These are phyloP conservation scores for Fraxinus anomala DNA, from an alignment of 257 asterid genomes.

Conservation along the genomic window DNA sequence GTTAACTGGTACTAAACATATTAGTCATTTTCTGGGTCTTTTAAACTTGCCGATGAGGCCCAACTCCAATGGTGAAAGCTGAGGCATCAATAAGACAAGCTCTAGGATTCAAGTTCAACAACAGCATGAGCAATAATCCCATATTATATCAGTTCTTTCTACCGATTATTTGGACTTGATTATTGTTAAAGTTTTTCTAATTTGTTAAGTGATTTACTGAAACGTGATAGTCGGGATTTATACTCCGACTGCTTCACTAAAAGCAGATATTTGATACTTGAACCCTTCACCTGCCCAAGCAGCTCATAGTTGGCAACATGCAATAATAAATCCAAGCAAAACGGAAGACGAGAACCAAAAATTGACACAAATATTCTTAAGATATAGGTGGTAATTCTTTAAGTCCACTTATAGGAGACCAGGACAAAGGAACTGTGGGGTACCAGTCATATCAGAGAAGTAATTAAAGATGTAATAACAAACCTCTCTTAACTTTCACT, in stretches of 20 bases:
- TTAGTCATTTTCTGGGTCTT: neutral
- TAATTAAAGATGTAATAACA: neutral
- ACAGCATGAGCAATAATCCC: neutral
- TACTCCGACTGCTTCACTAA: neutral
- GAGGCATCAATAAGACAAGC: neutral
- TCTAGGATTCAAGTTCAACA: neutral
- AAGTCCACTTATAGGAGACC: neutral
- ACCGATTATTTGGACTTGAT: too few species aligned
- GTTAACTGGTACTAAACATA: neutral
- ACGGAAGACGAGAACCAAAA: neutral
- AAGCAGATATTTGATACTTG: neutral
- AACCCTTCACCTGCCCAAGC: neutral
- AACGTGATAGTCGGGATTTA: neutral
- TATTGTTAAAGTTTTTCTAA: neutral
- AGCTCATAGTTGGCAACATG: neutral
- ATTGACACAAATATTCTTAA: neutral
- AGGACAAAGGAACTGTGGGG: neutral
- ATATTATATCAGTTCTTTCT: too few species aligned
- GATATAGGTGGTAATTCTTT: neutral
- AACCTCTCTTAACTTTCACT: neutral
- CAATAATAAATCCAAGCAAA: neutral
- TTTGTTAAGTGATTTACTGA: too few species aligned
- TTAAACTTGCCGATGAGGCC: neutral
- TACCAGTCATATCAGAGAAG: neutral
- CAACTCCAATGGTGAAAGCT: neutral